phyloP scores from a whole-genome alignment of 768 basidiomycete genomes.

The Naganishia antarctica region DNA sequence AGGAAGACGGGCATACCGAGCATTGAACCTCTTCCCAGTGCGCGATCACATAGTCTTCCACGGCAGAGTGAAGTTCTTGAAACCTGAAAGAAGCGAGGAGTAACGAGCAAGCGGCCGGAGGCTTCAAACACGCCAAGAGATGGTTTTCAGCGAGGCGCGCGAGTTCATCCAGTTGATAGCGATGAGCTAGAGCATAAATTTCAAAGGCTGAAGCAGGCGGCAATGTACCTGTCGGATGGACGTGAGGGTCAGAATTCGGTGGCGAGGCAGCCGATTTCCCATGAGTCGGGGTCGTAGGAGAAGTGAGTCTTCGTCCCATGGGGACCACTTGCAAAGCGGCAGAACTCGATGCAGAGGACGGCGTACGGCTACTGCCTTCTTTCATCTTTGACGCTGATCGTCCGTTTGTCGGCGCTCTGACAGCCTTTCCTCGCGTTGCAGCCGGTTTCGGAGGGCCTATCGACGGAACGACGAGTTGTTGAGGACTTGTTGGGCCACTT shows the following conservation, averaged over 20 bases:
- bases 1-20: constrained; percentile 3
- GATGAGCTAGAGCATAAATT: constrained; percentile 71
- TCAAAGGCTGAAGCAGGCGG: constrained; percentile 66
- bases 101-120: constrained; percentile 63
- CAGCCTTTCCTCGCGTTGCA: not conserved
- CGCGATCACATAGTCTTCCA: constrained; percentile 68
- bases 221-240: constrained; percentile 63
- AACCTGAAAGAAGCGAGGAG: constrained; percentile 48
- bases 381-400: not conserved
- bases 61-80: constrained; percentile 28
- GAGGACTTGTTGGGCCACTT: not conserved
- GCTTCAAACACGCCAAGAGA: constrained; percentile 65
- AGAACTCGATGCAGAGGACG: not conserved
- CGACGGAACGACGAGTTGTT: not conserved
- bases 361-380: not conserved
- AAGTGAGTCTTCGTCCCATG: not conserved
- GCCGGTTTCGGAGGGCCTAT: not conserved
- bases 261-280: not conserved
- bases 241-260: constrained; percentile 61
- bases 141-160: constrained; percentile 67
- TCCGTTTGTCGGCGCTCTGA: not conserved
- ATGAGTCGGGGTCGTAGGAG: not conserved
- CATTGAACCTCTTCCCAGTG: constrained; percentile 63
- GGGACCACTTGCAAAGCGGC: not conserved
- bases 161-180: constrained; percentile 65